A percentile compares a stretch with the other conserved stretches of the same genome.
These are phyloP conservation scores for Taphrina deformans DNA, from an alignment of 1,139 yeast species.

Conservation along the genomic window DNA sequence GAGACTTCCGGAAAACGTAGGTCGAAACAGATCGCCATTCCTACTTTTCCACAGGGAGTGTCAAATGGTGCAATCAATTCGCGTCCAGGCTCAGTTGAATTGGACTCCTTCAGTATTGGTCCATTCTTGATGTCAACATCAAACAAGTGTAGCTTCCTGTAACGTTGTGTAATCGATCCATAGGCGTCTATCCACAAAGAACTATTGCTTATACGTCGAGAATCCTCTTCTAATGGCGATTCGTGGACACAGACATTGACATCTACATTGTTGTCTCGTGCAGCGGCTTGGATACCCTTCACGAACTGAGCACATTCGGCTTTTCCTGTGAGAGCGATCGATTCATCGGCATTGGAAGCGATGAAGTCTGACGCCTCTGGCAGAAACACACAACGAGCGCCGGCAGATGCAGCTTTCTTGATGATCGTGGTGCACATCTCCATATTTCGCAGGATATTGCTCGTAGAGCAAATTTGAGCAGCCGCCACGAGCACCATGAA, in stretches of 20 bases:
- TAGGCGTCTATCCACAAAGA: slow-evolving; percentile 65
- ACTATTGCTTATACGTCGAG: slow-evolving; percentile 49
- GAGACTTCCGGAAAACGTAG: slow-evolving; percentile 85
- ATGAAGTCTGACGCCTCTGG: slow-evolving; percentile 95
- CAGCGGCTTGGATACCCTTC: slow-evolving; percentile 52
- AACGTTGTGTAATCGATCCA: slow-evolving; percentile 66
- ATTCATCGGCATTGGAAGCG: slow-evolving; percentile 60
- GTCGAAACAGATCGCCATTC: slow-evolving; percentile 81
- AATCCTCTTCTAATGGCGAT: slow-evolving; percentile 51
- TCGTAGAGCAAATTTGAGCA: slow-evolving; percentile 81
- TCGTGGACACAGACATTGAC: slow-evolving; percentile 77
- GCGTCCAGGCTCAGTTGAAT: slow-evolving; percentile 78
- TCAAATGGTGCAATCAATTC: slow-evolving; percentile 58
- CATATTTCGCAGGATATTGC: slow-evolving; percentile 62
- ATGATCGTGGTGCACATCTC: slow-evolving; percentile 59
- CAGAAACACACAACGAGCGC: slow-evolving; percentile 67
- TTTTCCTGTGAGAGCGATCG: slow-evolving; percentile 57
- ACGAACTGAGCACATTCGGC: slow-evolving; percentile 57
- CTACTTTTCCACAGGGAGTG: slow-evolving; percentile 63
- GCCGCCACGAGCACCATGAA: slow-evolving; percentile 69
- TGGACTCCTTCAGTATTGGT: slow-evolving; percentile 65
- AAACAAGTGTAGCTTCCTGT: slow-evolving; percentile 84
- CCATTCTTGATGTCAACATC: slow-evolving; percentile 73
- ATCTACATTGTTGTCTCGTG: slow-evolving; percentile 48
- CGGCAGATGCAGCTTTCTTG: slow-evolving; percentile 37